A percentile compares a stretch with the other conserved stretches of the same genome.
phyloP scores from a whole-genome alignment of 1,139 yeast species.

The Nadsonia commutata region DNA sequence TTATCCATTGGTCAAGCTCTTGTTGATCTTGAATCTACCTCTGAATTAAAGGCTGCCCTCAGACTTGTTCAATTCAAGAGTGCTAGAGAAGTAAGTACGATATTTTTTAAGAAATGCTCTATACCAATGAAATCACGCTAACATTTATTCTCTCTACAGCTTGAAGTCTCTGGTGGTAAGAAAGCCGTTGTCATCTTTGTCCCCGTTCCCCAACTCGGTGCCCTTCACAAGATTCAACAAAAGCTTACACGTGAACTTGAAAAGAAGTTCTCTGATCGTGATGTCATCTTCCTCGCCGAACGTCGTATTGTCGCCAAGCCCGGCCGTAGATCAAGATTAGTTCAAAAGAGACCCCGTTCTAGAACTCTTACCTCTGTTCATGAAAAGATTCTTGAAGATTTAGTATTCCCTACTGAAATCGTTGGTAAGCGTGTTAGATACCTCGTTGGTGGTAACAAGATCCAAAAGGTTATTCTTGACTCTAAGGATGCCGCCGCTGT shows the following conservation, averaged over 20 bases:
- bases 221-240: conserved; percentile 92
- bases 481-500: conserved; percentile 95
- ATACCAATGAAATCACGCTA: no score
- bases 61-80: conserved; percentile 98
- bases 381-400: conserved; percentile 96
- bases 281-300: conserved; percentile 98
- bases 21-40: conserved; percentile 88
- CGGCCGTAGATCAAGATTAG: conserved; percentile 65
- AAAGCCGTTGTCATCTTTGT: conserved; percentile 97
- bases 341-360: conserved; percentile 99
- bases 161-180: conserved; percentile 97
- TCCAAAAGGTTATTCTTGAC: conserved; percentile 96
- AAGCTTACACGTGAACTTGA: conserved; percentile 97
- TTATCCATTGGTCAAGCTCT: conserved; percentile 99
- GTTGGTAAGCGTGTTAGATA: conserved; percentile 98
- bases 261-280: conserved; percentile 99
- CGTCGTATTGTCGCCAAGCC: conserved; percentile 99
- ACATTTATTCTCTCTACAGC: conserved; percentile 24
- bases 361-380: conserved; percentile 98
- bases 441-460: conserved; percentile 98
- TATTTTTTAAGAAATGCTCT: no score
- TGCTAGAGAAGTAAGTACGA: conserved; percentile 53
- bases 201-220: conserved; percentile 87
- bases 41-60: conserved; percentile 95
- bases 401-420: conserved; percentile 99